phyloP scores from a whole-genome alignment of 768 basidiomycete genomes.

The Auriscalpium orientale region DNA sequence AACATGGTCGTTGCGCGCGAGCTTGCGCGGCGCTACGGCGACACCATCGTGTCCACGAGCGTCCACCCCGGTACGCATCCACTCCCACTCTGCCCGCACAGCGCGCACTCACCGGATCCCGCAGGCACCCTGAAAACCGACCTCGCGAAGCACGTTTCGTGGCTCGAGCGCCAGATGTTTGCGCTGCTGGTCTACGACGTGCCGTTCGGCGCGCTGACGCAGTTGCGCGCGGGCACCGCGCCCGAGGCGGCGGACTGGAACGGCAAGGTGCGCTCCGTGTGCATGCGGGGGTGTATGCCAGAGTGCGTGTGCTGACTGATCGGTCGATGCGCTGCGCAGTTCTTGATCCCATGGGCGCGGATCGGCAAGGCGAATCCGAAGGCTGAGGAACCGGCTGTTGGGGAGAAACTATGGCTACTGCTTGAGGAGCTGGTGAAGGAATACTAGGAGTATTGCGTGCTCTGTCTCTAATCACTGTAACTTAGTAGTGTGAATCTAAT shows the following conservation, averaged over 20 bases:
- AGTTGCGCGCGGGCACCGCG: no score
- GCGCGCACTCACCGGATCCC: background rate
- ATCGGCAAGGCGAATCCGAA: background rate
- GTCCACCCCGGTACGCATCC: conserved; percentile 30
- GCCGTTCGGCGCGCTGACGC: no score
- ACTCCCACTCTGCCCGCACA: background rate
- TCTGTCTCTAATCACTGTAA: no score
- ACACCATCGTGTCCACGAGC: conserved; percentile 38
- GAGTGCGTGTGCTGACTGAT: no score
- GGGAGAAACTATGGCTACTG: background rate
- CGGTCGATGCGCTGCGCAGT: conserved; percentile 20
- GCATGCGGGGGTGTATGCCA: no score
- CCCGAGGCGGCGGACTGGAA: no score
- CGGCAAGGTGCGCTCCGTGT: no score
- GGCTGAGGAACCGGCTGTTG: background rate
- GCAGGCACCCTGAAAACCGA: background rate
- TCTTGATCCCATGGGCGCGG: background rate
- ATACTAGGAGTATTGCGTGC: background rate
- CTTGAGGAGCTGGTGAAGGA: background rate
- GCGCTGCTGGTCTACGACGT: background rate
- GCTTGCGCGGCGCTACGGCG: conserved; percentile 38
- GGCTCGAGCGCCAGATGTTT: background rate
- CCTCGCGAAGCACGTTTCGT: background rate
- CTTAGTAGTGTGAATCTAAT: no score
- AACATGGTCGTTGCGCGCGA: conserved; percentile 39